Base-by-base conservation (phyloP, 257 asterid species). In the Sherardia arvensis region DNA sequence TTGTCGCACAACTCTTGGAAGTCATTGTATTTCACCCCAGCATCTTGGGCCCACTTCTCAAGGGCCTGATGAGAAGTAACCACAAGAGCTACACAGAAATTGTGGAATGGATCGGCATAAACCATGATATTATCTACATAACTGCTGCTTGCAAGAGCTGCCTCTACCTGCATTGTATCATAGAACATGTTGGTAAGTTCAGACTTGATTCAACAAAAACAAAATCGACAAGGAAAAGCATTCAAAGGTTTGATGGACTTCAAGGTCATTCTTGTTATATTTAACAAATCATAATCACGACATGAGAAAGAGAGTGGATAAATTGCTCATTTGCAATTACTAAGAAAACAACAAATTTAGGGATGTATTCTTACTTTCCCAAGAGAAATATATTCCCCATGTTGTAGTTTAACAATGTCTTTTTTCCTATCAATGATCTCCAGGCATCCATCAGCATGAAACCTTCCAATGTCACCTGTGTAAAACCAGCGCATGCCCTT, bases 371-470 rank as follows among this genome's bases (percentile, higher is more conserved):
- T 22, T 59, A 90, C 97, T 95, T 90, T 90, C 58, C 95, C 97
- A 29, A 90, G 95, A 47, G 97, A 87, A 73, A 90, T 77, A 72
- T 90, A 90, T 61, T 90, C 97, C 32, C 97, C 97, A 57, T 90
- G 97, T 69, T 90, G 97, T 71, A 90, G 96, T 84, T 90, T 90
- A 55, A 87, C 93, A 25, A 90, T 87, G 71, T 87, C 97, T 76
- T 90, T 90, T 87, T 85, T 90, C 70, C 97, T 82, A 74, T 90
- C 96, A 54, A 90, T 90, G 75, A 90, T 81, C 77, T 90, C 96
- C 67, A 90, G 81, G 83, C 95, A 85, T 71, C 97, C 97, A 71
- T 90, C 95, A 8, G 95, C 85, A 65, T 85, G 97, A 67, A 90
- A 84, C 82, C 77, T 82, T 63, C 97, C 97, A 68, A 90, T 65